Conservation (phyloP, 106 monocot species). For the Vanilla planifolia region DNA sequence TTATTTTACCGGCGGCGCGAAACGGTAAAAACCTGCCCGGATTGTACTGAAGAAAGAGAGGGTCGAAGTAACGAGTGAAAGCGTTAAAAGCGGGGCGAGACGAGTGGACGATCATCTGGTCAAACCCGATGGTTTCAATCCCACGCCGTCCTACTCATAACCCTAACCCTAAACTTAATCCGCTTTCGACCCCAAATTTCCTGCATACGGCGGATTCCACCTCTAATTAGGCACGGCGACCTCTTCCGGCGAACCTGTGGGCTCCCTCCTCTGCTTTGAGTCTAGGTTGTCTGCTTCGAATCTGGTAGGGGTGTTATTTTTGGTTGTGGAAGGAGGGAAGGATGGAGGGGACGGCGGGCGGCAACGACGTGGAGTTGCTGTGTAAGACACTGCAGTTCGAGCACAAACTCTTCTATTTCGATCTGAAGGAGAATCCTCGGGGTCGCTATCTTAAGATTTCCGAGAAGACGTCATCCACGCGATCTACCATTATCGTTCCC, state of each 20-base stretch:
- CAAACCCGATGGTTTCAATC: neutral
- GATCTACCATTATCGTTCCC: constrained; percentile 76
- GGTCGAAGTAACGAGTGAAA: neutral
- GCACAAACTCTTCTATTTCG: constrained; percentile 84
- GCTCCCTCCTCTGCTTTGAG: neutral
- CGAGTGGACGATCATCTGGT: constrained; percentile 7
- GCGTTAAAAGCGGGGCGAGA: constrained; percentile 10
- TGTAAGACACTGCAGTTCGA: constrained; percentile 74
- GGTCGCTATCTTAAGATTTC: constrained; percentile 77
- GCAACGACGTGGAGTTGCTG: constrained; percentile 47
- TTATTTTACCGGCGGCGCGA: neutral
- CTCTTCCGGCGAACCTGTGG: neutral
- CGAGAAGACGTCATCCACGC: constrained; percentile 78
- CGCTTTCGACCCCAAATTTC: neutral
- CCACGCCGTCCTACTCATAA: neutral
- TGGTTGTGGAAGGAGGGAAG: neutral
- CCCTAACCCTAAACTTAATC: constrained; percentile 2
- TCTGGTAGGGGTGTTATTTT: neutral
- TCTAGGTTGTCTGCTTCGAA: neutral
- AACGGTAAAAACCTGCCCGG: neutral
- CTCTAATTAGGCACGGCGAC: neutral
- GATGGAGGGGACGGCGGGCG: constrained; percentile 15
- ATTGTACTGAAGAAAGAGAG: neutral
- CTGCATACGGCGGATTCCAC: neutral
- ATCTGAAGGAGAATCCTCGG: constrained; percentile 71